These are phyloP conservation scores for Trametes sp. DNA, from an alignment of 1,284 basidiomycete species.

Conservation along the genomic window DNA sequence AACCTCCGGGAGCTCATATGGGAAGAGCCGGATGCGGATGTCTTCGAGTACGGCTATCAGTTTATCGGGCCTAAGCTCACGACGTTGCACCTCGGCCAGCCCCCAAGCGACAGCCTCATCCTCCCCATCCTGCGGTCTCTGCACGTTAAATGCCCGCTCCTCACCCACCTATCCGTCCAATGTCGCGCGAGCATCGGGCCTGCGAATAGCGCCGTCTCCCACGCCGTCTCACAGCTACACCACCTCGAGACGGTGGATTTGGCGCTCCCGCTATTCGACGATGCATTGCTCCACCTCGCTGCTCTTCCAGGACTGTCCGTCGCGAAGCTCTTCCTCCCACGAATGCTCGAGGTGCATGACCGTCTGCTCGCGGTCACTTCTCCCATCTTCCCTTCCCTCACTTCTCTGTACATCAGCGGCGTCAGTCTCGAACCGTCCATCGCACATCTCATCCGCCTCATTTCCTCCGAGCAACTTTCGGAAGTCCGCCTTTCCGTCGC, in stretches of 20 bases:
- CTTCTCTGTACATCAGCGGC: conserved; percentile 23
- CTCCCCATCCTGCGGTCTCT: conserved; percentile 29
- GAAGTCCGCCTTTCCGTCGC: conserved; percentile 25
- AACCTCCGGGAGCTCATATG: conserved; percentile 30
- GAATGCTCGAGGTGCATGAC: conserved; percentile 18
- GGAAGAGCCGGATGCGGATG: conserved; percentile 32
- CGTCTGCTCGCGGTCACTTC: conserved; percentile 7
- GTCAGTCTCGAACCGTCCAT: conserved; percentile 22
- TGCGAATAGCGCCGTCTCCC: conserved; percentile 24
- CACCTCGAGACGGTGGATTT: conserved; percentile 29
- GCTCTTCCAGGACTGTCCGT: conserved; percentile 22
- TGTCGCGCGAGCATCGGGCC: conserved; percentile 27
- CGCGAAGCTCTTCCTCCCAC: conserved; percentile 27
- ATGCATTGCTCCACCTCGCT: conserved; percentile 26
- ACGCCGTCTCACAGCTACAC: conserved; percentile 18
- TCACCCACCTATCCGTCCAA: conserved; percentile 29
- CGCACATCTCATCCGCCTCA: conserved; percentile 16
- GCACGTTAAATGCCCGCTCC: conserved; percentile 22
- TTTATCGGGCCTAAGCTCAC: conserved; percentile 26
- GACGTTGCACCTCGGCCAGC: conserved; percentile 29
- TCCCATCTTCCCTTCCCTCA: conserved; percentile 24
- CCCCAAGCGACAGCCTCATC: conserved; percentile 28
- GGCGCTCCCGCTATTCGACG: conserved; percentile 24
- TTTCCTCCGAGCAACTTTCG: conserved; percentile 24
- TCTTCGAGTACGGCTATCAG: conserved; percentile 31